A percentile compares a stretch with the other conserved stretches of the same genome.
Evolutionary conservation across 345 rosid species (phyloP).

Genomic region (Alliaria petiolata): DNA sequence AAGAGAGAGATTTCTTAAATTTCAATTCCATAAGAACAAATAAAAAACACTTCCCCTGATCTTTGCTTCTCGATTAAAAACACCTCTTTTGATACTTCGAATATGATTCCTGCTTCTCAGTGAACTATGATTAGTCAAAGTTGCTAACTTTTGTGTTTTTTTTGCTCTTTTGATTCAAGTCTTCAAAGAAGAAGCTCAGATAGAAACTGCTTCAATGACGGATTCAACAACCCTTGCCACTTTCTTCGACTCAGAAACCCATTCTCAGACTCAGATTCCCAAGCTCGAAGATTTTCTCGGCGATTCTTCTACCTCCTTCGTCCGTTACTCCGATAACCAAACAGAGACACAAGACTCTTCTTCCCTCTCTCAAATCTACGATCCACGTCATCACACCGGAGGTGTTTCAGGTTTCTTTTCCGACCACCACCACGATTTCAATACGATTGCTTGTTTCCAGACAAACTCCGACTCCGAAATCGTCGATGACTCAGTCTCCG

Average conservation of each 20-base stretch:
- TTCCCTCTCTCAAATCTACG: conserved; percentile 67
- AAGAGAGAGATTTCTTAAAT: not conserved
- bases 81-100: not conserved
- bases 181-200: conserved; percentile 35
- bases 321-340: conserved; percentile 51
- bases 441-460: conserved; percentile 48
- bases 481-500: conserved; percentile 61
- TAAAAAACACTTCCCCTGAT: not conserved
- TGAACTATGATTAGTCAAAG: conserved; percentile 1
- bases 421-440: conserved; percentile 52
- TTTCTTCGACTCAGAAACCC: conserved; percentile 40
- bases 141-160: not conserved
- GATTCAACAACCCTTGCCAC: conserved; percentile 41
- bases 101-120: not conserved
- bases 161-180: not conserved
- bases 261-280: conserved; percentile 41
- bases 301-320: conserved; percentile 51
- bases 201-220: conserved; percentile 35
- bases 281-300: conserved; percentile 90
- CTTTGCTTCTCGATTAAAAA: not conserved
- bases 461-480: conserved; percentile 61
- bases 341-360: conserved; percentile 65
- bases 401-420: conserved; percentile 39
- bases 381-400: conserved; percentile 27
- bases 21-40: not conserved